Conservation (phyloP, 495 filamentous ascomycete species). For the Penicillium lividum region DNA sequence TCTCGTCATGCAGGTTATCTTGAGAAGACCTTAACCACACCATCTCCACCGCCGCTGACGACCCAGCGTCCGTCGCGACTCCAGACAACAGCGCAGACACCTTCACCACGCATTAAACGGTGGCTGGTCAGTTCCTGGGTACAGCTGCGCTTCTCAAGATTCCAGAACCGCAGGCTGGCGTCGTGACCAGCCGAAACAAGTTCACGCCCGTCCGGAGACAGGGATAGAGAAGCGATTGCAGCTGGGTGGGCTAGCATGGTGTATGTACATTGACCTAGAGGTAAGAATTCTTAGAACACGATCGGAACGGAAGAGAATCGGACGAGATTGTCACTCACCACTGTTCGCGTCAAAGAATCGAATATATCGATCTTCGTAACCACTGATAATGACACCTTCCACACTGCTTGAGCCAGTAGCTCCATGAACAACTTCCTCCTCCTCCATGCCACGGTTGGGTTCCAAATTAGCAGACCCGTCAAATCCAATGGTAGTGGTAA, state of each 20-base stretch:
- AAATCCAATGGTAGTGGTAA: conserved; percentile 78
- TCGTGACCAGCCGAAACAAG: conserved; percentile 96
- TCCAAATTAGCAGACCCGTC: conserved; percentile 70
- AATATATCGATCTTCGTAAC: conserved; percentile 93
- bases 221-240: conserved; percentile 83
- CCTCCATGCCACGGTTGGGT: conserved; percentile 57
- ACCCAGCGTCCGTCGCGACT: conserved; percentile 92
- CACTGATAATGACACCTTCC: conserved; percentile 89
- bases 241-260: conserved; percentile 96
- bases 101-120: conserved; percentile 89
- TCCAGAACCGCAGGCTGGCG: conserved; percentile 93
- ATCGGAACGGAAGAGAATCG: not conserved
- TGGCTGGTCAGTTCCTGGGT: conserved; percentile 92
- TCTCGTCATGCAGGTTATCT: conserved; percentile 42
- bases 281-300: conserved; percentile 32
- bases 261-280: conserved; percentile 94
- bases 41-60: conserved; percentile 93
- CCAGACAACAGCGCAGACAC: conserved; percentile 91
- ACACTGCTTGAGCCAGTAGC: conserved; percentile 86
- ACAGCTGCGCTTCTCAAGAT: conserved; percentile 90
- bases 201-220: conserved; percentile 90
- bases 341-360: conserved; percentile 98
- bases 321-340: conserved; percentile 62
- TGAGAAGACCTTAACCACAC: conserved; percentile 93
- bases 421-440: conserved; percentile 71